These are phyloP conservation scores for Xylariaceae sp. DNA, from an alignment of 2,329 filamentous ascomycete species.

Conservation along the genomic window DNA sequence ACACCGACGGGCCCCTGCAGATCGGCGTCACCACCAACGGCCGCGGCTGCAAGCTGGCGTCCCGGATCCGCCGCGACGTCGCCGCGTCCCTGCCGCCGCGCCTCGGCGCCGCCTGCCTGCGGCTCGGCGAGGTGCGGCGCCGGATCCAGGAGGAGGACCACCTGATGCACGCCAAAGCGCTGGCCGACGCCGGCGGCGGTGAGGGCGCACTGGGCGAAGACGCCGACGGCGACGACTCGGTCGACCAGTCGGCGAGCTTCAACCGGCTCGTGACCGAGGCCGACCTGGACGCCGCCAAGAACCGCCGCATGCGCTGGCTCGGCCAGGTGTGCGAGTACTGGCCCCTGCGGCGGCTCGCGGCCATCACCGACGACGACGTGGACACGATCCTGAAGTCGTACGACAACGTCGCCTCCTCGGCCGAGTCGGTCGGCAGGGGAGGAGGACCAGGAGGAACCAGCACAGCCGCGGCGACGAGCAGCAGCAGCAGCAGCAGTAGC, in stretches of 20 bases:
- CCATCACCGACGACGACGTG: conserved; percentile 73
- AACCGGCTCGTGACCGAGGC: conserved; percentile 73
- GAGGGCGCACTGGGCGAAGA: no score
- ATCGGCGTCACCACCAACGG: conserved; percentile 95
- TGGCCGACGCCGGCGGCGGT: no score
- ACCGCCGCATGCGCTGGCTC: conserved; percentile 82
- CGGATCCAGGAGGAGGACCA: conserved; percentile 70
- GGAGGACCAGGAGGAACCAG: no score
- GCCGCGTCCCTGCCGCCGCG: conserved; percentile 68
- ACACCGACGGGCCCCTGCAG: conserved; percentile 85
- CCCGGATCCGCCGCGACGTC: conserved; percentile 81
- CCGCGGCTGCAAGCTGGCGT: conserved; percentile 86
- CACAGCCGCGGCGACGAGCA: background rate
- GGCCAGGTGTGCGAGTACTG: conserved; percentile 98
- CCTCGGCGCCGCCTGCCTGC: conserved; percentile 68
- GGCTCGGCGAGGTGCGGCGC: conserved; percentile 65
- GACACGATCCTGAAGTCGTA: conserved; percentile 71
- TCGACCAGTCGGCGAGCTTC: conserved; percentile 72
- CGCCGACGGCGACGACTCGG: conserved; percentile 56
- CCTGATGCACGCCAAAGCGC: conserved; percentile 18
- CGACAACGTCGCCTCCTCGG: conserved; percentile 20
- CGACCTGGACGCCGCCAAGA: conserved; percentile 67
- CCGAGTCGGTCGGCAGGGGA: conserved; percentile 12
- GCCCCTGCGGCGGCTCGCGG: conserved; percentile 76
- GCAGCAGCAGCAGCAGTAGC: background rate